Base-by-base conservation (phyloP, 495 filamentous ascomycete genomes). In the Margaritispora aquatica region DNA sequence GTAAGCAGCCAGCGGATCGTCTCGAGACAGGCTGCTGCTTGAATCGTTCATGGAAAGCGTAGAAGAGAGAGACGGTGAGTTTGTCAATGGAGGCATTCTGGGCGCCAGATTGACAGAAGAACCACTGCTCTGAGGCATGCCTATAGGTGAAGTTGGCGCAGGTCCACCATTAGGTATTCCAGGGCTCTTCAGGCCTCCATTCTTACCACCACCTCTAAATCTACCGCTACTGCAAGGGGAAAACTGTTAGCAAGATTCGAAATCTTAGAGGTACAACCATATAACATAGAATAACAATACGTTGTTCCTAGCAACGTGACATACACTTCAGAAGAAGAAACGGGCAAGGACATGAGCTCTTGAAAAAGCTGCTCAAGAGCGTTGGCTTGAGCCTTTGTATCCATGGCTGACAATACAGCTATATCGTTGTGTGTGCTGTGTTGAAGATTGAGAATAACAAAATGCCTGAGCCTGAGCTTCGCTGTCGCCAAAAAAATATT, bases 61-160 rank as follows among this genome's bases (percentile, higher is more conserved):
- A 58, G 77, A 77, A 46, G 76, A 71, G 54, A 84, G 65, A 41
- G 84, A 81, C 34, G 78, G 78, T 27, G 84, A 86, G 63, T 78
- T 83, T 46, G 86, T 78, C 55, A 86, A 72, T 49, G 81, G 77
- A 59, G 77, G 77, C 36, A 78, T 70, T 67, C 77, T 76, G 46
- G 77, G 74, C 49, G 79, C 76, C 55, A 79, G 66, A 57, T 68
- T 80, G 57, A 76, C 73, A 38, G 66, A 50, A 41, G 80, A 75
- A 22, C 66, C 73, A 59, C 78, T 74, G 69, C 77, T 79, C 26
- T 73, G 71, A 47, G 71, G 44, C 65, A 49, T 68, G 44, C 62
- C 59, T 50, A 54, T 67, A 58, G 79, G 71, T 62, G 74, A 73
- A 54, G 75, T 71, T 68, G 70, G 75, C 70, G 73, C 82, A 71